Conservation (phyloP, 1,284 basidiomycete genomes). For the Volvariella surrecta region DNA sequence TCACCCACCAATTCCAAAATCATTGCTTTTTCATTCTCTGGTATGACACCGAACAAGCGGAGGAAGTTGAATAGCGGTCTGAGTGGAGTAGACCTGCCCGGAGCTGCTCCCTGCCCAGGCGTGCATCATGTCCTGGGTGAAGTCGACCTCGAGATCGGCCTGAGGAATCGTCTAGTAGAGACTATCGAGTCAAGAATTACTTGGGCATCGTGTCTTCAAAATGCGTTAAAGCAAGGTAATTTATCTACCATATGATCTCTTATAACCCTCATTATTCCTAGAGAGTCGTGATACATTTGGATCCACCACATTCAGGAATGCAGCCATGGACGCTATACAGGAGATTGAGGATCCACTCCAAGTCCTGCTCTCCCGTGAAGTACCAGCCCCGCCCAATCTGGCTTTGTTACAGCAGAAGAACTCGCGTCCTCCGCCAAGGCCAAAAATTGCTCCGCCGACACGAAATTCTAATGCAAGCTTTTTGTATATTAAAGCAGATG, state of each 20-base stretch:
- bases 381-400: conserved; percentile 12
- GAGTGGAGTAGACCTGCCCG: too few relatives aligned
- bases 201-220: conserved; percentile 54
- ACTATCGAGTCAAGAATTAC: conserved; percentile 54
- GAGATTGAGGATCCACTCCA: conserved; percentile 44
- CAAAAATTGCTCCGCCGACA: conserved; percentile 18
- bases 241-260: conserved; percentile 4
- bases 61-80: too few relatives aligned
- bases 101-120: not conserved
- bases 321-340: conserved; percentile 48
- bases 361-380: conserved; percentile 38
- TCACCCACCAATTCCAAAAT: too few relatives aligned
- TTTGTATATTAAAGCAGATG: conserved; percentile 21
- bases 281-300: not conserved
- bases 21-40: too few relatives aligned
- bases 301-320: conserved; percentile 26
- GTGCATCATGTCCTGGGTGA: conserved; percentile 29
- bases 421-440: conserved; percentile 21
- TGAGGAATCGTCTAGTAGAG: conserved; percentile 45
- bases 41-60: too few relatives aligned
- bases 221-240: conserved; percentile 33
- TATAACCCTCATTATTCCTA: not conserved
- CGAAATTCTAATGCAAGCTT: conserved; percentile 21
- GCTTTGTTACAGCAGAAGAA: conserved; percentile 8
- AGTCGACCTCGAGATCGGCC: conserved; percentile 54